Conservation (phyloP, 495 filamentous ascomycete species). For the Aspergillus egyptiacus region DNA sequence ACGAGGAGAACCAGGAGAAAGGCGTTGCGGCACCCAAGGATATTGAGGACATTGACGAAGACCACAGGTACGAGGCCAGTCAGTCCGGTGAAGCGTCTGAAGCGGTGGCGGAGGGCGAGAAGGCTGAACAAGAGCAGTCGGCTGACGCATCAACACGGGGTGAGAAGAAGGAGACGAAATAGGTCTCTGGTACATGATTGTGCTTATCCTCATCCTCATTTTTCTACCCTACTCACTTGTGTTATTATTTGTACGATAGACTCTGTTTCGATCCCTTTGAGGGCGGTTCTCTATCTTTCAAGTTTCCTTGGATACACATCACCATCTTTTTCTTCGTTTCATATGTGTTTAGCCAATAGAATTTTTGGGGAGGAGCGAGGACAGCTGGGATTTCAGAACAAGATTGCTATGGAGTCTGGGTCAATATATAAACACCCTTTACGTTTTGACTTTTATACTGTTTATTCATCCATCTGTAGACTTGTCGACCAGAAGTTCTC, state of each 20-base stretch:
- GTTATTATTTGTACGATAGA: slow-evolving; percentile 26
- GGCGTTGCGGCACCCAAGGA: slow-evolving; percentile 56
- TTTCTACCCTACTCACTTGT: slow-evolving; percentile 11
- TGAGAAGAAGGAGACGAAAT: slow-evolving; percentile 29
- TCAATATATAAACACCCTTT: too few relatives aligned
- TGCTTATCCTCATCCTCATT: background rate
- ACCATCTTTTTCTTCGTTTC: background rate
- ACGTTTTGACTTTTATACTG: too few relatives aligned
- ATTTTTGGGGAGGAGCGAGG: background rate
- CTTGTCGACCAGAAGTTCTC: too few relatives aligned
- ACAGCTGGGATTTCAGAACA: background rate
- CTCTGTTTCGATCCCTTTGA: slow-evolving; percentile 10
- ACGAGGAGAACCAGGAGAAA: slow-evolving; percentile 61
- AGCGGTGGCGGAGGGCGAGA: slow-evolving; percentile 36
- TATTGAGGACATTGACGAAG: slow-evolving; percentile 72
- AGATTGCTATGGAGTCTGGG: background rate
- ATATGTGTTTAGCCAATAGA: background rate
- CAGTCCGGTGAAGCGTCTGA: slow-evolving; percentile 40
- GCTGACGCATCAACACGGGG: slow-evolving; percentile 1
- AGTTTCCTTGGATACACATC: background rate
- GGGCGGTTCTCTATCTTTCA: background rate
- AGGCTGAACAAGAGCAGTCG: slow-evolving; percentile 28
- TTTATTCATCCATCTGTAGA: too few relatives aligned
- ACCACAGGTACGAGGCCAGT: slow-evolving; percentile 28
- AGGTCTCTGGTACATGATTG: background rate